These are phyloP conservation scores for Leucogyrophana mollusca DNA, from an alignment of 768 basidiomycete genomes.

Conservation along the genomic window DNA sequence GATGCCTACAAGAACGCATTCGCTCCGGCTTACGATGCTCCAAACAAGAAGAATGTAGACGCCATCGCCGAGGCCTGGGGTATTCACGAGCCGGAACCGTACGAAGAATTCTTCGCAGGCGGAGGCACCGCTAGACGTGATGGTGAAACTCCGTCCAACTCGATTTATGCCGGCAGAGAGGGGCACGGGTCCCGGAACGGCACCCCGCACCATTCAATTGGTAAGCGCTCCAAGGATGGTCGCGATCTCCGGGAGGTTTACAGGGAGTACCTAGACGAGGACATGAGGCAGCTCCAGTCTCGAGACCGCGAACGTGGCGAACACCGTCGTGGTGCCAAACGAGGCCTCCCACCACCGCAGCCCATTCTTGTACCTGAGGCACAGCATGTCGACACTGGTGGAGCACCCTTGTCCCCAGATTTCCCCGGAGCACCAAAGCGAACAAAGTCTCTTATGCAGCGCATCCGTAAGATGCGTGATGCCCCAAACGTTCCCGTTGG, in stretches of 20 bases:
- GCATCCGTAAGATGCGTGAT: slow-evolving; percentile 87
- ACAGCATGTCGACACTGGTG: slow-evolving; percentile 35
- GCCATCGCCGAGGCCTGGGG: slow-evolving; percentile 93
- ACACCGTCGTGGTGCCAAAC: slow-evolving; percentile 43
- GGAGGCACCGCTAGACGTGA: slow-evolving; percentile 52
- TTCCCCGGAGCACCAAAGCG: slow-evolving; percentile 56
- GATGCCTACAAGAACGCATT: slow-evolving; percentile 41
- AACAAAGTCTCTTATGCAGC: slow-evolving; percentile 82
- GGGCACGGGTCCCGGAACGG: slow-evolving; percentile 35
- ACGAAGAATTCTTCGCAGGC: slow-evolving; percentile 85
- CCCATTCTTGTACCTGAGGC: slow-evolving; percentile 74
- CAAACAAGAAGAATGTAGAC: slow-evolving; percentile 83
- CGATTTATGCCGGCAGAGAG: slow-evolving; percentile 68
- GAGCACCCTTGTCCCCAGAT: slow-evolving; percentile 39
- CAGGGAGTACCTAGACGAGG: slow-evolving; percentile 43
- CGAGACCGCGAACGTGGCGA: slow-evolving; percentile 36
- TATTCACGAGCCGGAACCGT: slow-evolving; percentile 89
- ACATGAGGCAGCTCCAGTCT: slow-evolving; percentile 20
- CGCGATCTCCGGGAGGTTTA: slow-evolving; percentile 50
- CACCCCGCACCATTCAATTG: slow-evolving; percentile 35
- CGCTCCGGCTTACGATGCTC: slow-evolving; percentile 51
- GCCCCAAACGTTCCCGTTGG: slow-evolving; percentile 78
- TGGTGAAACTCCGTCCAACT: slow-evolving; percentile 61
- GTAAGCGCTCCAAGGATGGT: slow-evolving; percentile 44
- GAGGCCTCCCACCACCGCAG: slow-evolving; percentile 72